phyloP scores from a whole-genome alignment of 306 rosid species.

The Medicago arabica region DNA sequence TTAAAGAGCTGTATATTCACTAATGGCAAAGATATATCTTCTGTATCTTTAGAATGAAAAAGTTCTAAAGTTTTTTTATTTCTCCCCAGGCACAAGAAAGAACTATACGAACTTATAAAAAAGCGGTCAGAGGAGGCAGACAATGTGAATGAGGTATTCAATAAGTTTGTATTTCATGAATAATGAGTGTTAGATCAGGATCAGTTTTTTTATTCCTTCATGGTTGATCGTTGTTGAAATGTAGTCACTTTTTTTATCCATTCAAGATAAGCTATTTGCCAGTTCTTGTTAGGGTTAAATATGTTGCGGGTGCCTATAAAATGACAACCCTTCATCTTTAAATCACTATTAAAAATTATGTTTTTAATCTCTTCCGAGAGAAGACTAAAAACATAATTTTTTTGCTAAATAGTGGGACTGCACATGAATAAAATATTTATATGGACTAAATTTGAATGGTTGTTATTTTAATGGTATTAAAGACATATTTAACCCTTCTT shows the following conservation, averaged over 20 bases:
- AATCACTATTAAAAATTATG: neutral
- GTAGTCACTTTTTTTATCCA: slow-evolving; percentile 8
- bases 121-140: slow-evolving; percentile 82
- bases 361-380: neutral
- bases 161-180: slow-evolving; percentile 30
- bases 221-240: slow-evolving; percentile 31
- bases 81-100: slow-evolving; percentile 73
- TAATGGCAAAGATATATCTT: slow-evolving; percentile 26
- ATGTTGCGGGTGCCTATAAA: neutral
- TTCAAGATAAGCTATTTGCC: slow-evolving; percentile 23
- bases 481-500: neutral
- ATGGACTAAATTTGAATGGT: neutral
- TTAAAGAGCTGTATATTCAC: slow-evolving; percentile 11
- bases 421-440: neutral
- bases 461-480: neutral
- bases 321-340: neutral
- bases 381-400: neutral
- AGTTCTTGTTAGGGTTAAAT: slow-evolving; percentile 19
- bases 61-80: slow-evolving; percentile 28
- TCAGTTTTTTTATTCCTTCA: slow-evolving; percentile 25
- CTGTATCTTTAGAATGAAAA: slow-evolving; percentile 13
- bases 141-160: slow-evolving; percentile 69
- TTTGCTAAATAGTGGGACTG: neutral
- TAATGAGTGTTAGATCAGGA: slow-evolving; percentile 16
- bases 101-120: slow-evolving; percentile 76